Evolutionary conservation across 2,329 filamentous ascomycete species (phyloP).

Genomic region (Beauveria sp.): DNA sequence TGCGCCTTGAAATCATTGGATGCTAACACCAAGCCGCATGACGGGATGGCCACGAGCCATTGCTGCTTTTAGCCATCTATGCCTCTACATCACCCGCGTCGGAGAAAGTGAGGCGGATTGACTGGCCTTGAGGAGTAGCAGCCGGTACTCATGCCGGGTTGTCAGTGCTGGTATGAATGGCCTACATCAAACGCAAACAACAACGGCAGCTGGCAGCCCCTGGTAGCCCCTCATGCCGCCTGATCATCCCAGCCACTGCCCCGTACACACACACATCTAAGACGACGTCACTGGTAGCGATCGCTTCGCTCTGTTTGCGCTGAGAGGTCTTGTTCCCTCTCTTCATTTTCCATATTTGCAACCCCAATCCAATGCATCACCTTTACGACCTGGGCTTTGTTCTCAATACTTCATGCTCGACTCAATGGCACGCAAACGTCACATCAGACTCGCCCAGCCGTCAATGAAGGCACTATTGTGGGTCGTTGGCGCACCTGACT

Average conservation of each 20-base stretch:
- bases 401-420: slow-evolving; percentile 18
- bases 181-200: background rate
- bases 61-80: background rate
- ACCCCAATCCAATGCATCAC: background rate
- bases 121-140: background rate
- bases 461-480: slow-evolving; percentile 13
- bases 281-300: background rate
- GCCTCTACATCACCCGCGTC: background rate
- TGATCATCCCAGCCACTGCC: background rate
- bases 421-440: slow-evolving; percentile 11
- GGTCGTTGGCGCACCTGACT: slow-evolving; percentile 16
- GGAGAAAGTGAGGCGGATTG: background rate
- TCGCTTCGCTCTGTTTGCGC: background rate
- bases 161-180: background rate
- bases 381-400: background rate
- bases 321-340: background rate
- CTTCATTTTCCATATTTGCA: no score
- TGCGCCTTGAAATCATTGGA: background rate
- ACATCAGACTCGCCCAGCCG: slow-evolving; percentile 7
- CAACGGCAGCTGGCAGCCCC: background rate
- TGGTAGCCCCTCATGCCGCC: background rate
- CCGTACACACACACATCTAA: background rate
- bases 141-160: background rate
- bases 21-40: background rate
- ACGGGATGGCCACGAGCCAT: slow-evolving; percentile 1